Conservation (phyloP, 176 grass and related monocot genomes). For the Alloteropsis semialata region DNA sequence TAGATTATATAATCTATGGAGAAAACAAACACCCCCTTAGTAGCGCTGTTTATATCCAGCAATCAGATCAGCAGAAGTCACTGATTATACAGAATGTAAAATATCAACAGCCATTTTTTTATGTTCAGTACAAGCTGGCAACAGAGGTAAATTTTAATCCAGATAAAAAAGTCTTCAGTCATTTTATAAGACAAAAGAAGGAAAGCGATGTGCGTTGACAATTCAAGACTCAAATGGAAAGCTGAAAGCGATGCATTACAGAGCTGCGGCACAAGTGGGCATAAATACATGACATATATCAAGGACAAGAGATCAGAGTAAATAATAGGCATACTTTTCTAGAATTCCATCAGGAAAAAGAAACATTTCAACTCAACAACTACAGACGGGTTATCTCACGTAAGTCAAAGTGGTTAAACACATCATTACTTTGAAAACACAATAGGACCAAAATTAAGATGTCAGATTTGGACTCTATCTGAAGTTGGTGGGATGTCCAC, state of each 20-base stretch:
- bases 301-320: neutral
- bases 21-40: too few relatives aligned
- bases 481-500: neutral
- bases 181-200: neutral
- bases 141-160: neutral
- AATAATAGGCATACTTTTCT: neutral
- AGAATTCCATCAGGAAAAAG: neutral
- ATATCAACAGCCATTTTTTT: neutral
- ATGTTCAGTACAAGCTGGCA: neutral
- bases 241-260: conserved; percentile 23
- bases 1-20: too few relatives aligned
- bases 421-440: neutral
- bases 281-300: neutral
- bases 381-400: neutral
- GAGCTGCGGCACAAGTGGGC: neutral
- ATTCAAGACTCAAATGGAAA: neutral
- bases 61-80: neutral
- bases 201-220: neutral
- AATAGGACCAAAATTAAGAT: neutral
- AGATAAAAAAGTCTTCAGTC: neutral
- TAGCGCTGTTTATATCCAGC: too few relatives aligned
- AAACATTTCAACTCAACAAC: neutral
- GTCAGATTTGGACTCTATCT: neutral
- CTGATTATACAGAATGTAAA: neutral
- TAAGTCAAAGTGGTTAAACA: conserved; percentile 1